Base-by-base conservation (phyloP, 2,329 filamentous ascomycete genomes). In the Exophiala lecanii-corni region DNA sequence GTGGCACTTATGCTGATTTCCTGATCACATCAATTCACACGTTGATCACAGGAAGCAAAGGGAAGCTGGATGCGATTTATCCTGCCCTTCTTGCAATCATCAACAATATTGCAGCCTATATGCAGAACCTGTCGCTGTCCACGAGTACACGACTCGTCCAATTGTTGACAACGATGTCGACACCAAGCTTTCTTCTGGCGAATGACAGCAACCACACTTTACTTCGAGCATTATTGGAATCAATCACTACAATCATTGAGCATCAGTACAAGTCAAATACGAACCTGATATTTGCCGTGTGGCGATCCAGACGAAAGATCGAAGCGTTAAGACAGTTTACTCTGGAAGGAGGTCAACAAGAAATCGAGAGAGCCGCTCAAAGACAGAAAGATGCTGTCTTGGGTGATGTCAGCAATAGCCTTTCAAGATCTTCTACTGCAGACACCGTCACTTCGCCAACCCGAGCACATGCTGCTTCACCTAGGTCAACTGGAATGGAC, bases 21-120 rank as follows among this genome's bases (percentile, higher is more conserved):
- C 72, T 98, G 39, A 84, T 98, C 47, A 91, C 89, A 81, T 94
- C 89, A 5, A 89, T 97, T 48, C 94, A 95, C 61, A 87, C 78
- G 20, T 76, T 98, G 50, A 94, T 97, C 58, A 92, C 89, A 0
- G 84, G 82, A 4, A 94, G 89, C 59, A 91, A 95, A 67, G 88
- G 89, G 39, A 91, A 86, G 53, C 75, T 97, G 5, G 85, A 89
- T 34, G 87, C 89, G 9, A 86, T 97, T 21, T 97, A 97, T 59
- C 89, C 91, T 12, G 89, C 92, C 1, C 73, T 98, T 3, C 69
- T 98, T 33, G 89, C 91, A 1, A 86, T 97, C 34, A 84, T 98
- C 57, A 92, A 92, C 64, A 98, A 98, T 58, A 82, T 96, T 50
- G 82, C 89, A 9, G 84, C 92, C 12, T 86, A 94, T 59, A 71